Conservation (phyloP, 2,329 filamentous ascomycete genomes). For the Calonectria hongkongensis region DNA sequence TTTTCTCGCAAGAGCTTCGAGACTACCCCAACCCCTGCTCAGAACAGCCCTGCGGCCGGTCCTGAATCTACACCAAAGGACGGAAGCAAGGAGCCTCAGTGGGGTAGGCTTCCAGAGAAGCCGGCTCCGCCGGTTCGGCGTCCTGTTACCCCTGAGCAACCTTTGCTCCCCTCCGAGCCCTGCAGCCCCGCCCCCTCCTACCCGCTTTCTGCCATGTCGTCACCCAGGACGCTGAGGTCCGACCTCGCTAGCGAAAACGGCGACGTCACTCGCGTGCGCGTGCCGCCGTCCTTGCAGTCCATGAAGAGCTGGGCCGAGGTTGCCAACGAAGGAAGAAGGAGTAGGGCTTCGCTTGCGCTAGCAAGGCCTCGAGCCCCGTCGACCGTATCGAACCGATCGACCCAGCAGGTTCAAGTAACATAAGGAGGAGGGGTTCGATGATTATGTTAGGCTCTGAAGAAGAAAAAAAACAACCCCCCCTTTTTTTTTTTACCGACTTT, state of each 20-base stretch:
- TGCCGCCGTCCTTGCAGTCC: conserved; percentile 60
- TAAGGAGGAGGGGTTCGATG: conserved; percentile 7
- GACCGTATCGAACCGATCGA: conserved; percentile 44
- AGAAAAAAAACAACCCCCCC: background rate
- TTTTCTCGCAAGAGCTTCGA: conserved; percentile 62
- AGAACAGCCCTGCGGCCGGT: conserved; percentile 56
- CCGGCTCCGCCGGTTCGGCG: conserved; percentile 30
- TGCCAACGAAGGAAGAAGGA: conserved; percentile 54
- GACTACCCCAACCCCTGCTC: conserved; percentile 57
- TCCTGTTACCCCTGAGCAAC: conserved; percentile 44
- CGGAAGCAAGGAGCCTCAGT: conserved; percentile 45
- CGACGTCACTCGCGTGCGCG: conserved; percentile 45
- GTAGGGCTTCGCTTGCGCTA: conserved; percentile 32
- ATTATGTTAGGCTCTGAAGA: background rate
- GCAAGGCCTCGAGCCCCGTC: conserved; percentile 46
- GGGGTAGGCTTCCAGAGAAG: conserved; percentile 51
- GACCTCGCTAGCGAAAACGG: conserved; percentile 47
- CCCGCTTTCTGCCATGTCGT: conserved; percentile 58
- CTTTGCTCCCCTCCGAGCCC: conserved; percentile 40
- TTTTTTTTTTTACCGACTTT: background rate
- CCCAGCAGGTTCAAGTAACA: conserved; percentile 33
- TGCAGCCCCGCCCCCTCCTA: conserved; percentile 53
- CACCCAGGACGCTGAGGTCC: conserved; percentile 53
- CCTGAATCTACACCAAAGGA: conserved; percentile 39
- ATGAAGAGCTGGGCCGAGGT: conserved; percentile 65